phyloP scores from a whole-genome alignment of 1,139 yeast genomes.

The Saccharomyces hybrid region DNA sequence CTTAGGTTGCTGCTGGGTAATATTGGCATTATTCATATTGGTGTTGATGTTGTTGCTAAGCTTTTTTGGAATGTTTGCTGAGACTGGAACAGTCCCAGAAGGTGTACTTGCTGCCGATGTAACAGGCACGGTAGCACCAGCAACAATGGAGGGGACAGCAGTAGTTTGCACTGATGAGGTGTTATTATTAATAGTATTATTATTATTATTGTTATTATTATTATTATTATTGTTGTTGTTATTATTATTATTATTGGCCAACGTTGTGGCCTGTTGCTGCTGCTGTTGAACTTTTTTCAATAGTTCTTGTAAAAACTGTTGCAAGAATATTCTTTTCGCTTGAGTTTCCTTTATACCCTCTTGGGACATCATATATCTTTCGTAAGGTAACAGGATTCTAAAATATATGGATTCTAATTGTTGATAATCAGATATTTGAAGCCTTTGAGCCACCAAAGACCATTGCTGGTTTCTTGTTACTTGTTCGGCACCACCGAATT shows the following conservation, averaged over 20 bases:
- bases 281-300: slow-evolving; percentile 22
- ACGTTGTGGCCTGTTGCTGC: slow-evolving; percentile 7
- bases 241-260: slow-evolving; percentile 8
- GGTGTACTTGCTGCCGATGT: slow-evolving; percentile 4
- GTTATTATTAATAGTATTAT: too few species aligned
- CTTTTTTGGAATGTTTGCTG: background rate
- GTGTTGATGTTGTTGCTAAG: slow-evolving; percentile 1
- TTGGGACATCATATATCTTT: slow-evolving; percentile 58
- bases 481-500: slow-evolving; percentile 64
- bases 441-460: slow-evolving; percentile 42
- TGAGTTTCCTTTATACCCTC: slow-evolving; percentile 64
- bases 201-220: too few species aligned
- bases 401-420: slow-evolving; percentile 59
- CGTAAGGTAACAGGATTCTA: slow-evolving; percentile 61
- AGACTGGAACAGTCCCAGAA: background rate
- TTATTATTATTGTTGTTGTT: too few species aligned
- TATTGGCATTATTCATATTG: slow-evolving; percentile 9
- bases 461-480: slow-evolving; percentile 47
- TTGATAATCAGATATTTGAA: slow-evolving; percentile 42
- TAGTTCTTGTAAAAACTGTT: slow-evolving; percentile 36
- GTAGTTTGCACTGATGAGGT: slow-evolving; percentile 19
- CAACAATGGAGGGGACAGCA: too few species aligned
- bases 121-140: background rate
- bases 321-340: slow-evolving; percentile 42
- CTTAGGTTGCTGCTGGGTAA: slow-evolving; percentile 17